Percentiles rank a stretch among this genome's conserved stretches.
Conservation (phyloP, 2,329 filamentous ascomycete species). For the Stachybotrys chlorohalonatus region DNA sequence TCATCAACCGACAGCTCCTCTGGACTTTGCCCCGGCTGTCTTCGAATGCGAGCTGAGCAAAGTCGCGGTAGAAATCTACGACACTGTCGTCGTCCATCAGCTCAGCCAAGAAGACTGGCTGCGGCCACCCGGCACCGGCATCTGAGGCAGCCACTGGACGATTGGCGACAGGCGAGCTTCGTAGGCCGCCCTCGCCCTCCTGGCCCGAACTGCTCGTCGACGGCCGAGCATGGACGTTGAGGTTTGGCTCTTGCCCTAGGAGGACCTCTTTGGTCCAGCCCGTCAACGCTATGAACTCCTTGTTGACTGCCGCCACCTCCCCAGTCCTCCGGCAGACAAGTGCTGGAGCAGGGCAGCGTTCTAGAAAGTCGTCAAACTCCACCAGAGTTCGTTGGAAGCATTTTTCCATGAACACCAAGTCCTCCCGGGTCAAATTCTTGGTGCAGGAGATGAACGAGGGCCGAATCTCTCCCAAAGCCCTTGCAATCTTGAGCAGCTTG, state of each 20-base stretch:
- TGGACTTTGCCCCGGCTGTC: slow-evolving; percentile 81
- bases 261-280: slow-evolving; percentile 90
- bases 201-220: slow-evolving; percentile 35
- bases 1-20: slow-evolving; percentile 75
- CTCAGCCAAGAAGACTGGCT: slow-evolving; percentile 85
- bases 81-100: slow-evolving; percentile 89
- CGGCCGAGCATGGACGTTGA: slow-evolving; percentile 64
- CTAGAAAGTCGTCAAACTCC: slow-evolving; percentile 89
- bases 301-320: slow-evolving; percentile 90
- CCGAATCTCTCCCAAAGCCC: slow-evolving; percentile 79
- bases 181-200: slow-evolving; percentile 16
- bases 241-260: slow-evolving; percentile 76
- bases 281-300: slow-evolving; percentile 92
- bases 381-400: slow-evolving; percentile 88
- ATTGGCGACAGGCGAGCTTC: slow-evolving; percentile 36
- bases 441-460: slow-evolving; percentile 91
- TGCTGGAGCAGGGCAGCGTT: slow-evolving; percentile 79
- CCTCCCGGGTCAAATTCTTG: slow-evolving; percentile 76
- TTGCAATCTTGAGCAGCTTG: slow-evolving; percentile 75
- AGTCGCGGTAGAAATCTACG: slow-evolving; percentile 93
- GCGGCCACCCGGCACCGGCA: slow-evolving; percentile 41
- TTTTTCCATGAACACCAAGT: slow-evolving; percentile 96
- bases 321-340: slow-evolving; percentile 87
- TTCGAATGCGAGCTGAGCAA: slow-evolving; percentile 83
- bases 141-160: slow-evolving; percentile 35